Evolutionary conservation across 2,329 filamentous ascomycete genomes (phyloP).

Genomic region (Macrophomina pseudophaseolina): DNA sequence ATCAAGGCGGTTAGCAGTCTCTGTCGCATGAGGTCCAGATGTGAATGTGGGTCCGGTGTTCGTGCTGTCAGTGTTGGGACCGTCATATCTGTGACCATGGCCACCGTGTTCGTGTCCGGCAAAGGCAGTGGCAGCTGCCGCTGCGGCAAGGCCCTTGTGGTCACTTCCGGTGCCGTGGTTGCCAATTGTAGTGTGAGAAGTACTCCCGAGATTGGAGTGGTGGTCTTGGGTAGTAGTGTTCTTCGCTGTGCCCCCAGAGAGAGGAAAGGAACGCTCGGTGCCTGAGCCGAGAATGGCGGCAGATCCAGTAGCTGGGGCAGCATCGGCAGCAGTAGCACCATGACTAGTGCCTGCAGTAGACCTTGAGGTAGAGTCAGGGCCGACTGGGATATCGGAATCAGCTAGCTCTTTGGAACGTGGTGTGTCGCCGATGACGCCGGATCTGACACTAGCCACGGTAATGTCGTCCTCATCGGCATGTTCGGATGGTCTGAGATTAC

Average conservation of each 20-base stretch:
- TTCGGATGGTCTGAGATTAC: conserved; percentile 23
- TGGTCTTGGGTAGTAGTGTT: background rate
- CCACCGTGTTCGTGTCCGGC: conserved; percentile 21
- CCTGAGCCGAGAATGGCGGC: conserved; percentile 31
- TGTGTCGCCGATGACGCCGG: conserved; percentile 44
- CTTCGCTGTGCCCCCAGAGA: conserved; percentile 36
- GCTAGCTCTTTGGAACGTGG: conserved; percentile 21
- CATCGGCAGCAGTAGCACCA: background rate
- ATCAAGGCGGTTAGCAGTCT: conserved; percentile 40
- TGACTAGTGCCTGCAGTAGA: background rate
- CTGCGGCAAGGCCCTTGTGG: conserved; percentile 38
- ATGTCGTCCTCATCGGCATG: conserved; percentile 20
- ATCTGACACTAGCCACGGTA: conserved; percentile 47
- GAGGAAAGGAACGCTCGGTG: conserved; percentile 43
- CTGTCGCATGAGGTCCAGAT: conserved; percentile 39
- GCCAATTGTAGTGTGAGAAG: background rate
- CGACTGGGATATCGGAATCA: conserved; percentile 22
- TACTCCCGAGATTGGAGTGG: background rate
- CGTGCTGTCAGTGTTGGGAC: background rate
- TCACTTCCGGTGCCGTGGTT: conserved; percentile 28
- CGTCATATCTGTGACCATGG: conserved; percentile 31
- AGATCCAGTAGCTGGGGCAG: background rate
- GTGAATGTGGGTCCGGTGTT: conserved; percentile 28
- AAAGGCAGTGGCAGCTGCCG: conserved; percentile 32
- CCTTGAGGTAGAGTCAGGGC: background rate